Conservation (phyloP, 805 yeast genomes). For the Yamadazyma sp. region DNA sequence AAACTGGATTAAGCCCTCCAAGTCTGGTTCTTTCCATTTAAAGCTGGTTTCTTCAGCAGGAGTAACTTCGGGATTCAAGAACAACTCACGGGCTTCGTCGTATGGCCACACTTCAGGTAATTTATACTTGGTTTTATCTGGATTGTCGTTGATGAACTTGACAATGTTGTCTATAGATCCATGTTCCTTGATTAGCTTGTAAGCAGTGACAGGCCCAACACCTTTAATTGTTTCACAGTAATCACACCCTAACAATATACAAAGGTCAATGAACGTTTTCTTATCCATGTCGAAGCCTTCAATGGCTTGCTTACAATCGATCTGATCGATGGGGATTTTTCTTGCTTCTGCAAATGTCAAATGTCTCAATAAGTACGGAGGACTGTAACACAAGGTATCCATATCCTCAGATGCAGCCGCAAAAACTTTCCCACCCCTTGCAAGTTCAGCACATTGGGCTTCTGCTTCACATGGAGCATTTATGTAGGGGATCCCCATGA, state of each 20-base stretch:
- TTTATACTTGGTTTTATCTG: conserved; percentile 62
- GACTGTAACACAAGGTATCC: conserved; percentile 93
- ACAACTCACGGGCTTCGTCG: conserved; percentile 81
- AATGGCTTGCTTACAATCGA: conserved; percentile 63
- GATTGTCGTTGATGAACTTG: conserved; percentile 55
- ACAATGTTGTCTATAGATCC: conserved; percentile 78
- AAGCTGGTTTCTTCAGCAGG: conserved; percentile 60
- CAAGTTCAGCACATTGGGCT: conserved; percentile 95
- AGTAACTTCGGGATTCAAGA: conserved; percentile 77
- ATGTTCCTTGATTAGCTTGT: conserved; percentile 83
- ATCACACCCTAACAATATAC: conserved; percentile 94
- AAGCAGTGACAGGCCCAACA: conserved; percentile 94
- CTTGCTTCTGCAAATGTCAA: conserved; percentile 92
- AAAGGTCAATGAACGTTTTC: conserved; percentile 80
- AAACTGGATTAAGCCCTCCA: conserved; percentile 76
- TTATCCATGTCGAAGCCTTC: conserved; percentile 75
- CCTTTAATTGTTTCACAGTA: conserved; percentile 95
- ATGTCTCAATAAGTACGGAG: conserved; percentile 82
- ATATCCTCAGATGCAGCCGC: conserved; percentile 99
- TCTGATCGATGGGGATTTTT: conserved; percentile 88
- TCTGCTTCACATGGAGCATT: conserved; percentile 98
- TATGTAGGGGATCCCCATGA: conserved; percentile 95
- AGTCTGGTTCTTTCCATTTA: conserved; percentile 89
- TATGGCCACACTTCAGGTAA: conserved; percentile 96
- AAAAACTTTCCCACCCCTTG: conserved; percentile 84